A percentile compares a stretch with the other conserved stretches of the same genome.
Conservation (phyloP, 805 yeast genomes). For the Vanderwaltozyma tropicalis region DNA sequence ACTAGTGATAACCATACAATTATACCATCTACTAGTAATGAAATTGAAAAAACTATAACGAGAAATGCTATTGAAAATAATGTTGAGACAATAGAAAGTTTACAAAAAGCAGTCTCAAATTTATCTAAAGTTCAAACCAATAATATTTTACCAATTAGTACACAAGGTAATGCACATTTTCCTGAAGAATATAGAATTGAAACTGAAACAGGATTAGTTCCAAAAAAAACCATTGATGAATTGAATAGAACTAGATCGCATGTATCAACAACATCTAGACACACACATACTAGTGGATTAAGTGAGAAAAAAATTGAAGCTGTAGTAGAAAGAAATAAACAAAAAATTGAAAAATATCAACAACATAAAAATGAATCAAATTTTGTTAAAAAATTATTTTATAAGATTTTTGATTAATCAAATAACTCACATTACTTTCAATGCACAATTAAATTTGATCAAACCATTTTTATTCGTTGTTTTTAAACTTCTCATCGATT, state of each 20-base stretch:
- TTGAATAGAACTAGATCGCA: background rate
- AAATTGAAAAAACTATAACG: slow-evolving; percentile 15
- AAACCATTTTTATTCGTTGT: no score
- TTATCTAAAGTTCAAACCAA: background rate
- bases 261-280: background rate
- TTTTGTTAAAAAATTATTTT: slow-evolving; percentile 18
- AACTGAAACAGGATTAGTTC: slow-evolving; percentile 81
- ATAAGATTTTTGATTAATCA: slow-evolving; percentile 11
- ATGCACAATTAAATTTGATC: no score
- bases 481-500: no score
- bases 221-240: slow-evolving; percentile 47
- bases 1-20: slow-evolving; percentile 11
- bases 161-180: slow-evolving; percentile 33
- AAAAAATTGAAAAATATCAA: slow-evolving; percentile 19
- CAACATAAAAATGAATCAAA: slow-evolving; percentile 13
- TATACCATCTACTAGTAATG: slow-evolving; percentile 3
- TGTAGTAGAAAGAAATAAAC: slow-evolving; percentile 27
- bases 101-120: slow-evolving; percentile 2
- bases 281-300: slow-evolving; percentile 2
- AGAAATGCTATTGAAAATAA: slow-evolving; percentile 16
- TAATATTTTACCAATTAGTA: background rate
- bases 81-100: slow-evolving; percentile 18
- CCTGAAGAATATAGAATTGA: slow-evolving; percentile 89
- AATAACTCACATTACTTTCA: no score
- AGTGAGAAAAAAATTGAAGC: slow-evolving; percentile 17